Base-by-base conservation (phyloP, 768 basidiomycete genomes). In the Auricularia sp. region DNA sequence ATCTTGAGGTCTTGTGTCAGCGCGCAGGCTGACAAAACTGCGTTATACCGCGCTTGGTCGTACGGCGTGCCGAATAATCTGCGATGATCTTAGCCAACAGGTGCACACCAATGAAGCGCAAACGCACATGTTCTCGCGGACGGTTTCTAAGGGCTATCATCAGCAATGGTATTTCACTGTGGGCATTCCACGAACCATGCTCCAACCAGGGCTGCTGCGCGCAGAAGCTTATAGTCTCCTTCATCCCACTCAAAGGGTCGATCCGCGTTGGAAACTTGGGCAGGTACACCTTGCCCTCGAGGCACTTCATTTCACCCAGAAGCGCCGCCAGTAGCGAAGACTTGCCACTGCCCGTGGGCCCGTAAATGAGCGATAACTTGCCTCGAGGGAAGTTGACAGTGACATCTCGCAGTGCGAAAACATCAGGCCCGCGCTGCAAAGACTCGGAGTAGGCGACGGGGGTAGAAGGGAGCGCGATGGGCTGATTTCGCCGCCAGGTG, bases 11-110 rank as follows among this genome's bases (percentile, higher is more conserved):
- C 93, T 18, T 79, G 81, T 18, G 73, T 70, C 29, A 94, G 77
- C 1, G 88, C 87, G 72, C 93, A 94, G 1, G 87, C 88, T 8
- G 89, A 83, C 12, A 94, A 71, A 23, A 90, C 87, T 1, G 76
- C 72, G 23, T 83, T 75, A 72, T 92, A 93, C 6, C 91, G 79
- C 21, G 73, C 73, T 66, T 80, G 78, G 68, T 90, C 81, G 70
- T 80, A 86, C 2, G 84, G 84, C 67, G 56, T 34, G 18, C 56
- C 56, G 18, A 91, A 95, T 12, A 90, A 72, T 42, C 39, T 42
- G 12, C 7, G 39, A 14, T 14, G 39, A 8, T 7, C 8, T 42
- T 2, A 42, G 39, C 39, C 8, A 42, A 14, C 39, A 14, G 8
- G 12, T 7, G 12, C 39, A 42, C 39, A 42, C 8, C 39, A 42